Evolutionary conservation across 208 protist genomes (phyloP).

Genomic region (Leptomonas seymouri): DNA sequence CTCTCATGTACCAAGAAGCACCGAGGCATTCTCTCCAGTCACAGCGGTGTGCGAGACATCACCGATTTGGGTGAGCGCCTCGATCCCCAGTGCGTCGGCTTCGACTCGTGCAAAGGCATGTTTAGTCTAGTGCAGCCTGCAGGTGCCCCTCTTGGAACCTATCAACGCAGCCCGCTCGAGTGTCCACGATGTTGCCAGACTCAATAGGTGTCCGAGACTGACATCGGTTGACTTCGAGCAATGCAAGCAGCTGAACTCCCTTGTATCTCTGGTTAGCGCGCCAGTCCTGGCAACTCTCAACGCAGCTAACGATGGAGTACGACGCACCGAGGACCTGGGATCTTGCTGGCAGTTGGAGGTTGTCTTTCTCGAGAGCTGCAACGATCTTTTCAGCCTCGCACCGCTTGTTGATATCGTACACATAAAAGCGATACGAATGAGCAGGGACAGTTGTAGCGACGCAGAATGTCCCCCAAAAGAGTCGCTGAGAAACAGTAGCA

Average conservation of each 20-base stretch:
- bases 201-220: conserved; percentile 6
- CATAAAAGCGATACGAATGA: conserved; percentile 10
- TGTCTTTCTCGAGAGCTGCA: conserved; percentile 7
- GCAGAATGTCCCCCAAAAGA: conserved; percentile 5
- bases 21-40: conserved; percentile 3
- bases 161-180: conserved; percentile 6
- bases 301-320: conserved; percentile 2
- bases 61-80: neutral
- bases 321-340: conserved; percentile 12
- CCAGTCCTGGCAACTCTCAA: conserved; percentile 12
- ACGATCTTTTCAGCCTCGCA: neutral
- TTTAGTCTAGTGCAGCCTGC: conserved; percentile 6
- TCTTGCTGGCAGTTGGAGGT: conserved; percentile 4
- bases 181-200: neutral
- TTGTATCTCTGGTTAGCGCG: conserved; percentile 9
- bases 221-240: conserved; percentile 6
- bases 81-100: neutral
- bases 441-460: neutral
- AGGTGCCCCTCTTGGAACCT: neutral
- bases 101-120: conserved; percentile 2
- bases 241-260: conserved; percentile 1
- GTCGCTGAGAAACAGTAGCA: conserved; percentile 1
- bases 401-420: neutral
- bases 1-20: neutral
- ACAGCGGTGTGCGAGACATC: conserved; percentile 8